These are phyloP conservation scores for Juglanconis juglandina DNA, from an alignment of 2,329 filamentous ascomycete genomes.

Conservation along the genomic window DNA sequence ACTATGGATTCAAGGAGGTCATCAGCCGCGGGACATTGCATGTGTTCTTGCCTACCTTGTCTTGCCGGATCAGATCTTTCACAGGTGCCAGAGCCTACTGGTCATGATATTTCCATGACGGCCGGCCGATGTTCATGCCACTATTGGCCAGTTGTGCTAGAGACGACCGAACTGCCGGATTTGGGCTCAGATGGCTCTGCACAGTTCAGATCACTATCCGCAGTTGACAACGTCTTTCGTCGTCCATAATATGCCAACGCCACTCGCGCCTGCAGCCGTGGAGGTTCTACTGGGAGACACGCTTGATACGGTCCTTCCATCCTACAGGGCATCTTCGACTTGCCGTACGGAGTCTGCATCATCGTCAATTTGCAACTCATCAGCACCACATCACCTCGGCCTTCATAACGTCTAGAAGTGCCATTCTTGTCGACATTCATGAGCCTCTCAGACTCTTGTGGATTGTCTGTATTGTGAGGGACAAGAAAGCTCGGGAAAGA, in stretches of 20 bases:
- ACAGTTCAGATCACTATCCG: background rate
- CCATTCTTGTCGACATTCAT: no score
- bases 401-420: no score
- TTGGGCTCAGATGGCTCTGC: background rate
- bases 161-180: background rate
- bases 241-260: background rate
- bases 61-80: background rate
- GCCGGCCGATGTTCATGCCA: background rate
- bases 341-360: no score
- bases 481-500: background rate
- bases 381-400: no score
- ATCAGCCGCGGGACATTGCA: background rate
- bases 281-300: background rate
- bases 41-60: background rate
- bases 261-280: background rate
- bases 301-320: background rate
- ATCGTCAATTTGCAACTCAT: no score
- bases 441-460: no score
- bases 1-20: background rate
- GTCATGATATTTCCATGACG: background rate
- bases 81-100: background rate
- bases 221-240: background rate
- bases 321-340: background rate
- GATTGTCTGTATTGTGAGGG: no score
- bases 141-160: background rate